Percentiles rank a stretch among this genome's conserved stretches.
Evolutionary conservation across 768 basidiomycete genomes (phyloP).

Genomic region (Termitomyces eurrhizus): DNA sequence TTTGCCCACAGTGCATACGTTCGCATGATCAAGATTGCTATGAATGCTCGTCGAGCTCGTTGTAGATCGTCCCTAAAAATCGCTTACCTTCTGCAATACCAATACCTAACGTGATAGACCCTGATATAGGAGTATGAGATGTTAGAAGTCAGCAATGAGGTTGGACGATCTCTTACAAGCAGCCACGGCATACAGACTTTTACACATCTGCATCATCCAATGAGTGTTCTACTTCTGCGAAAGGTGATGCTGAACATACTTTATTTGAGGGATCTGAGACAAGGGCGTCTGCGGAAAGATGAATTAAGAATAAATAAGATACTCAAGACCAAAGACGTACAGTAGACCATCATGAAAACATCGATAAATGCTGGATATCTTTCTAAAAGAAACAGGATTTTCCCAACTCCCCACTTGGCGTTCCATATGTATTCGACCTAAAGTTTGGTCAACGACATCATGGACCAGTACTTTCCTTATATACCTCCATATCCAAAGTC

Average conservation of each 20-base stretch:
- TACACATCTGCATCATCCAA: neutral
- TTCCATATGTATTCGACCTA: constrained; percentile 23
- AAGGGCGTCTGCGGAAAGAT: neutral
- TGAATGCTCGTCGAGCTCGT: neutral
- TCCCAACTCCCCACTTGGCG: constrained; percentile 19
- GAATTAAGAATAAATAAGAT: neutral
- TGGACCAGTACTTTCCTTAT: neutral
- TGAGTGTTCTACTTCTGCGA: neutral
- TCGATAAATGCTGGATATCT: constrained; percentile 25
- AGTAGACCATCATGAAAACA: constrained; percentile 15
- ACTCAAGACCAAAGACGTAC: constrained; percentile 7
- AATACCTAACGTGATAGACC: constrained; percentile 5
- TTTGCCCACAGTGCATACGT: constrained; percentile 18
- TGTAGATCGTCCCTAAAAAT: too few relatives aligned
- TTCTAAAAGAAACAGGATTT: constrained; percentile 21
- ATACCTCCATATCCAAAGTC: constrained; percentile 10
- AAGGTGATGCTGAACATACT: neutral
- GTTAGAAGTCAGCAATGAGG: neutral
- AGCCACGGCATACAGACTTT: constrained; percentile 1
- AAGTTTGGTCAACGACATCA: neutral
- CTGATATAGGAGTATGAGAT: neutral
- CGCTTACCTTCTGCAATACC: constrained; percentile 12
- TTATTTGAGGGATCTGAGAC: neutral
- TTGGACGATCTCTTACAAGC: neutral
- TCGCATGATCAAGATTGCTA: constrained; percentile 18